Evolutionary conservation across 257 asterid genomes (phyloP).

Genomic region (Osmanthus fragrans): DNA sequence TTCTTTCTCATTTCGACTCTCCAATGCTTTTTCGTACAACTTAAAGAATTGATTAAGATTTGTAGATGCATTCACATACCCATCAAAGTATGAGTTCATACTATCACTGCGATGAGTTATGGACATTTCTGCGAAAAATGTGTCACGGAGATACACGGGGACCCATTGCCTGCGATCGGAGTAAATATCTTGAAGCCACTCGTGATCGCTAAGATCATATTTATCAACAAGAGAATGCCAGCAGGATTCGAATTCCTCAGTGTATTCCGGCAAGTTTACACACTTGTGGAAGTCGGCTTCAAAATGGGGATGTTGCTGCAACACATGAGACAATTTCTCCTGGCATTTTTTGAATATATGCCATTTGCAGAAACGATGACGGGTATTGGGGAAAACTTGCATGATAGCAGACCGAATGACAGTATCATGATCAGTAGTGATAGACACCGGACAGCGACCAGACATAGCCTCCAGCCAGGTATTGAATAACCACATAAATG

Average conservation of each 20-base stretch:
- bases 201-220: constrained; percentile 69
- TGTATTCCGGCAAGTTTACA: constrained; percentile 76
- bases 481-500: constrained; percentile 82
- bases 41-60: constrained; percentile 80
- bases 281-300: constrained; percentile 86
- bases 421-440: constrained; percentile 85
- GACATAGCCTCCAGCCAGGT: constrained; percentile 95
- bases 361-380: constrained; percentile 98
- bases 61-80: constrained; percentile 95
- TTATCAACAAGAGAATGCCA: constrained; percentile 81
- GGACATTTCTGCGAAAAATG: constrained; percentile 95
- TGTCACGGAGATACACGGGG: constrained; percentile 79
- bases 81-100: constrained; percentile 96
- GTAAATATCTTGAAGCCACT: constrained; percentile 74
- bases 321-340: constrained; percentile 77
- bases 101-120: constrained; percentile 79
- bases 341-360: constrained; percentile 93
- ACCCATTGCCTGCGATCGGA: constrained; percentile 88
- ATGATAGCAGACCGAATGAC: constrained; percentile 72
- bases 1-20: constrained; percentile 98
- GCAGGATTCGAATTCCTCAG: constrained; percentile 80
- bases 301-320: constrained; percentile 71
- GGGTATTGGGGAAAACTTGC: constrained; percentile 78
- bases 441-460: constrained; percentile 67
- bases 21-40: constrained; percentile 87